A percentile compares a stretch with the other conserved stretches of the same genome.
These are phyloP conservation scores for Didymellaceae sp. DNA, from an alignment of 2,329 filamentous ascomycete species.

Conservation along the genomic window DNA sequence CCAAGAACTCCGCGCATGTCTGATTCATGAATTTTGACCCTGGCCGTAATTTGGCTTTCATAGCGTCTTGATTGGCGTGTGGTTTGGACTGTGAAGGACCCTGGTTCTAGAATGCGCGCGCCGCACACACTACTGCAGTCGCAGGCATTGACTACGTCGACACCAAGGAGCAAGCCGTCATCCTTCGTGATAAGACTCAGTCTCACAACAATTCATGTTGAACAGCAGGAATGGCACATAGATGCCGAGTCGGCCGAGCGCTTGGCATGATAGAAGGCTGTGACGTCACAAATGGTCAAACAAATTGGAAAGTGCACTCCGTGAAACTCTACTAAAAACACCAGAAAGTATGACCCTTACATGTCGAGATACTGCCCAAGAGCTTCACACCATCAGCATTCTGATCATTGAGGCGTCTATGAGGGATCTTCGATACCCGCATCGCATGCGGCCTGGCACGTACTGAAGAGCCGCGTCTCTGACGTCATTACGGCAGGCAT, in stretches of 20 bases:
- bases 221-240: too few relatives aligned
- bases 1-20: conserved; percentile 13
- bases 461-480: neutral
- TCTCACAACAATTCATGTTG: too few relatives aligned
- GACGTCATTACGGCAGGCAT: conserved; percentile 8
- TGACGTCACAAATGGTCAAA: neutral
- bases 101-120: neutral
- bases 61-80: neutral
- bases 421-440: neutral
- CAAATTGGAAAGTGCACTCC: neutral
- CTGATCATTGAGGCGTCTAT: too few relatives aligned
- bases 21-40: neutral
- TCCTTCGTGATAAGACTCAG: too few relatives aligned
- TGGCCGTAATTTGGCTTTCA: neutral
- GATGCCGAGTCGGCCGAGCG: too few relatives aligned
- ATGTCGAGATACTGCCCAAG: neutral
- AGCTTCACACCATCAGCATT: neutral
- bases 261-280: too few relatives aligned
- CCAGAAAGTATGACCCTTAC: neutral
- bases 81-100: neutral
- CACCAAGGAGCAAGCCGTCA: too few relatives aligned
- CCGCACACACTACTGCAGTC: neutral
- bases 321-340: neutral
- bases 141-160: too few relatives aligned
- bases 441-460: neutral